Evolutionary conservation across 2,329 filamentous ascomycete genomes (phyloP).

Genomic region (Aspergillus luchuensis): DNA sequence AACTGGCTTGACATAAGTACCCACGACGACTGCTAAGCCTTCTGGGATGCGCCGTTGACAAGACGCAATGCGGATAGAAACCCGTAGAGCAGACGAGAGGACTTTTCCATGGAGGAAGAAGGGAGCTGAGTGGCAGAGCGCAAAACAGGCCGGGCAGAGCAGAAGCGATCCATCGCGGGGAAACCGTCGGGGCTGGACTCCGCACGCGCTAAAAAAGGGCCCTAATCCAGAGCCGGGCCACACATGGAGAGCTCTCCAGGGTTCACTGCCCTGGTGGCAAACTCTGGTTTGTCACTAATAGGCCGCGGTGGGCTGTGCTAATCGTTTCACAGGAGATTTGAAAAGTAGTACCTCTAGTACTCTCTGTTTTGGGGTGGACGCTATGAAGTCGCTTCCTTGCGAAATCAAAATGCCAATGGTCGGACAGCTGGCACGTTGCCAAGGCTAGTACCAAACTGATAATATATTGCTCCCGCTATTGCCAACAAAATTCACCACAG

Average conservation of each 20-base stretch:
- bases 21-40: neutral
- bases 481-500: no score
- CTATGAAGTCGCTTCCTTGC: neutral
- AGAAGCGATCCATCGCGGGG: slow-evolving; percentile 4
- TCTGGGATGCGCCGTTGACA: neutral
- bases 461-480: neutral
- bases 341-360: neutral
- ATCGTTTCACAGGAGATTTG: neutral
- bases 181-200: slow-evolving; percentile 3
- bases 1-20: neutral
- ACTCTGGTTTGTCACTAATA: neutral
- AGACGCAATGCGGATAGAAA: neutral
- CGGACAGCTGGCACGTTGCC: neutral
- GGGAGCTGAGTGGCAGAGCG: neutral
- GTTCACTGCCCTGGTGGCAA: neutral
- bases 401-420: neutral
- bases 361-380: neutral
- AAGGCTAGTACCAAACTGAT: neutral
- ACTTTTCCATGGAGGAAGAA: neutral
- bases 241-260: neutral
- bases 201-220: neutral
- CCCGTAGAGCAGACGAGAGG: neutral
- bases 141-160: neutral
- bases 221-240: neutral
- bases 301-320: neutral